Evolutionary conservation across 1,139 yeast genomes (phyloP).

Genomic region (Wickerhamomyces sp.): DNA sequence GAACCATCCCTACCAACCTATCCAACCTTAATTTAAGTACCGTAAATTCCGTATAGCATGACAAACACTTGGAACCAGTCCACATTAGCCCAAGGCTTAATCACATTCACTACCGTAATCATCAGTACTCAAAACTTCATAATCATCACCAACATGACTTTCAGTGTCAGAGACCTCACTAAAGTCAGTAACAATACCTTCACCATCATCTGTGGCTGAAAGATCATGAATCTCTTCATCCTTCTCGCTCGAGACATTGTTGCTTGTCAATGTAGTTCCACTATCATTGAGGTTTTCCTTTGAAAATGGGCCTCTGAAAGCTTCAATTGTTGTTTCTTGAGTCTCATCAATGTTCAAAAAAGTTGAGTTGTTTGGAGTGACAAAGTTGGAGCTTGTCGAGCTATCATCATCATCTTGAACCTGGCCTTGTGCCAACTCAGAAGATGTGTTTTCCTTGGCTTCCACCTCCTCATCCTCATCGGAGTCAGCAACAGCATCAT

Average conservation of each 20-base stretch:
- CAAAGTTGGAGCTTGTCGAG: not conserved
- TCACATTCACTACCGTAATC: not conserved
- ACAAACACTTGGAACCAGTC: not conserved
- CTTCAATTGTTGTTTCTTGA: not conserved
- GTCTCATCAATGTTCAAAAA: not conserved
- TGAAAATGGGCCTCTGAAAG: not conserved
- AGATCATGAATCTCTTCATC: not conserved
- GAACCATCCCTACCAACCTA: not conserved
- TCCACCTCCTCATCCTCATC: not conserved
- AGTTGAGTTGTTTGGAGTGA: not conserved
- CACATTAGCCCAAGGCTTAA: not conserved
- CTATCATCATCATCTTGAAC: not conserved
- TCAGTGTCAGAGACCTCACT: slow-evolving; percentile 1
- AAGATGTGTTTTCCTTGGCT: not conserved
- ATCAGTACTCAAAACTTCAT: slow-evolving; percentile 5
- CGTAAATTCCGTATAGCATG: too few species aligned
- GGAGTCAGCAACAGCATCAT: not conserved
- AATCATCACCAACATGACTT: slow-evolving; percentile 3
- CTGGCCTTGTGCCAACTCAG: too few species aligned
- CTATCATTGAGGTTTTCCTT: not conserved
- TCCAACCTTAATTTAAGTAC: not conserved
- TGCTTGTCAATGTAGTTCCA: not conserved
- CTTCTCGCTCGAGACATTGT: not conserved
- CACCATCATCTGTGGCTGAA: not conserved
- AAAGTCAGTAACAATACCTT: not conserved